Evolutionary conservation across 352 stramenopile genomes (phyloP).

Genomic region (Phytophthora macrochlamydospora): DNA sequence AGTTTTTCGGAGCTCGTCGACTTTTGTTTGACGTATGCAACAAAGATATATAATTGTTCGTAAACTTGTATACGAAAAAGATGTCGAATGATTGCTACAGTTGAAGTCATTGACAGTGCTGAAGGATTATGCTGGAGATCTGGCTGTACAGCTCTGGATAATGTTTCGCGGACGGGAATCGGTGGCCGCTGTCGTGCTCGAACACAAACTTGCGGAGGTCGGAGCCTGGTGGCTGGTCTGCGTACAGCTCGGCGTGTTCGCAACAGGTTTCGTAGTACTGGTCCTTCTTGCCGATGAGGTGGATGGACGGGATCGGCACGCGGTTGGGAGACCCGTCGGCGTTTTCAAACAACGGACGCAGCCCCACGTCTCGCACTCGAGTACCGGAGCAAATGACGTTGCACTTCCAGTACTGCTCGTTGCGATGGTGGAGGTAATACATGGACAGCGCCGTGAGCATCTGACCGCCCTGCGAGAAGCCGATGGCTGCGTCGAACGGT

Average conservation of each 20-base stretch:
- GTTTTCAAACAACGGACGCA: conserved; percentile 42
- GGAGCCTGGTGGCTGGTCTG: conserved; percentile 6
- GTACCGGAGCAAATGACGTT: conserved; percentile 45
- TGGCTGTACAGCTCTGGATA: conserved; percentile 29
- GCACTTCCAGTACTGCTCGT: conserved; percentile 43
- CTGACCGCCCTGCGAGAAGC: conserved; percentile 68
- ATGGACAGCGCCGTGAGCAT: conserved; percentile 51
- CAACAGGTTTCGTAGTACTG: conserved; percentile 44
- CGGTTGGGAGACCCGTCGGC: conserved; percentile 22
- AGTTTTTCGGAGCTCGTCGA: neutral
- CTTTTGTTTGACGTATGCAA: neutral
- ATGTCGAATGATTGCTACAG: neutral
- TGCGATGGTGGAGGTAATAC: conserved; percentile 38
- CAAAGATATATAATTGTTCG: neutral
- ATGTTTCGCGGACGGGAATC: conserved; percentile 29
- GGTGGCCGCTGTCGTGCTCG: conserved; percentile 37
- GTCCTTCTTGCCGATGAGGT: conserved; percentile 56
- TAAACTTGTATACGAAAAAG: neutral
- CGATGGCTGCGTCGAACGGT: conserved; percentile 57
- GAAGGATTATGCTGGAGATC: conserved; percentile 24
- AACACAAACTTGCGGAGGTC: conserved; percentile 25
- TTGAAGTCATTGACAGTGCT: conserved; percentile 14
- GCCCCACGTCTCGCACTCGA: conserved; percentile 26
- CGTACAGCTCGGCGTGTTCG: conserved; percentile 40
- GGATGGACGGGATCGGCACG: conserved; percentile 60